phyloP scores from a whole-genome alignment of 2,329 filamentous ascomycete genomes.

The Hypoxylon sp. region DNA sequence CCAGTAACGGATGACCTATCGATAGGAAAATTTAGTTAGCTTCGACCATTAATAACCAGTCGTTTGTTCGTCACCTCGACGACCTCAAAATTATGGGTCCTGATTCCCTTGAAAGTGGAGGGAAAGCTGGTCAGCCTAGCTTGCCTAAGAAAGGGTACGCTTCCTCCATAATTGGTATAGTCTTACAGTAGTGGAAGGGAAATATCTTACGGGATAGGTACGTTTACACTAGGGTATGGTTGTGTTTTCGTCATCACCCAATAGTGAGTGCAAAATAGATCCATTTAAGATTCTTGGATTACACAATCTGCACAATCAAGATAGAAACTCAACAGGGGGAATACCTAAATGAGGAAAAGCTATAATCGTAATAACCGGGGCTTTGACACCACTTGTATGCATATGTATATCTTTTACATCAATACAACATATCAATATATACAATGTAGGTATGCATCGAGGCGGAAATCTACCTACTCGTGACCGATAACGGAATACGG shows the following conservation, averaged over 20 bases:
- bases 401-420: too few relatives aligned
- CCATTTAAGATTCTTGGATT: not conserved
- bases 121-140: conserved; percentile 25
- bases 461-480: not conserved
- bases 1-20: conserved; percentile 43
- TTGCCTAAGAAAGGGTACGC: conserved; percentile 5
- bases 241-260: not conserved
- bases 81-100: conserved; percentile 33
- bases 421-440: too few relatives aligned
- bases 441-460: too few relatives aligned
- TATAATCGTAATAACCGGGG: too few relatives aligned
- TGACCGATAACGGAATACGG: too few relatives aligned
- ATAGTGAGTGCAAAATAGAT: not conserved
- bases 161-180: conserved; percentile 17
- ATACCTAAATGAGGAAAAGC: too few relatives aligned
- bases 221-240: not conserved
- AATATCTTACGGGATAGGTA: not conserved
- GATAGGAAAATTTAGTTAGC: conserved; percentile 38
- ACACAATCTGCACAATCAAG: not conserved
- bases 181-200: not conserved
- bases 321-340: not conserved
- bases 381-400: too few relatives aligned
- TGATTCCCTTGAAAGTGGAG: conserved; percentile 24
- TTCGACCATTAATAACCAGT: conserved; percentile 30
- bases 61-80: conserved; percentile 32